Percentiles rank a stretch among this genome's conserved stretches.
These are phyloP conservation scores for Akebia trifoliata DNA, from an alignment of 164 flowering plant species.

Conservation along the genomic window DNA sequence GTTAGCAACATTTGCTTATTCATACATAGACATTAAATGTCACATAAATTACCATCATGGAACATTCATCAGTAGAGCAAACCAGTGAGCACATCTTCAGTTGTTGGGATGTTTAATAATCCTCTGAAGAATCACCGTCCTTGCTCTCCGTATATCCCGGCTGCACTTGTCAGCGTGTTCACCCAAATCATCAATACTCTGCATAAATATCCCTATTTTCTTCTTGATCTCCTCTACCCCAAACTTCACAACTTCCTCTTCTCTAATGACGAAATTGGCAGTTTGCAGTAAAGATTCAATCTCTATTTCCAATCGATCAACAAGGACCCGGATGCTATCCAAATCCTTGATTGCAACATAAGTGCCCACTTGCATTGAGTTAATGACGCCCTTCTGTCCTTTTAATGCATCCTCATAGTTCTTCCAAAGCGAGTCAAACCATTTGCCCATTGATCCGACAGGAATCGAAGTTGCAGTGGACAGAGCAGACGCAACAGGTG, in stretches of 20 bases:
- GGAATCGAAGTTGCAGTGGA: constrained; percentile 64
- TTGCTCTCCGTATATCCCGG: constrained; percentile 46
- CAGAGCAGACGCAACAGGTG: constrained; percentile 62
- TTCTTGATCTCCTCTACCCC: constrained; percentile 63
- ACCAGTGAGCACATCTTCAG: constrained; percentile 1
- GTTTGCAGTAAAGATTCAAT: constrained; percentile 44
- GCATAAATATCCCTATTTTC: constrained; percentile 41
- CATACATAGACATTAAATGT: too few relatives aligned
- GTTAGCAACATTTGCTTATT: not conserved
- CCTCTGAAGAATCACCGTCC: constrained; percentile 56
- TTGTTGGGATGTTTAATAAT: constrained; percentile 45
- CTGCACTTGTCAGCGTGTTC: constrained; percentile 50
- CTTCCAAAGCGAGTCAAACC: too few relatives aligned
- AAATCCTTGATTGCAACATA: constrained; percentile 50
- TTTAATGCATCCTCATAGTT: constrained; percentile 44
- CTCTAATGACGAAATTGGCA: constrained; percentile 44
- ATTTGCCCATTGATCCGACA: constrained; percentile 63
- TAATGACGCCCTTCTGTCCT: constrained; percentile 49
- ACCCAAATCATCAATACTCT: constrained; percentile 46
- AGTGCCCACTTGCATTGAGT: constrained; percentile 47
- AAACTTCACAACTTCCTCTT: constrained; percentile 44
- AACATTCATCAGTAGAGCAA: constrained; percentile 5
- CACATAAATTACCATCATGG: too few relatives aligned
- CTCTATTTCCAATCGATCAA: constrained; percentile 39
- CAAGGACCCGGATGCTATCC: constrained; percentile 53